Evolutionary conservation across 2,329 filamentous ascomycete species (phyloP).

Genomic region (Fusarium luffae): DNA sequence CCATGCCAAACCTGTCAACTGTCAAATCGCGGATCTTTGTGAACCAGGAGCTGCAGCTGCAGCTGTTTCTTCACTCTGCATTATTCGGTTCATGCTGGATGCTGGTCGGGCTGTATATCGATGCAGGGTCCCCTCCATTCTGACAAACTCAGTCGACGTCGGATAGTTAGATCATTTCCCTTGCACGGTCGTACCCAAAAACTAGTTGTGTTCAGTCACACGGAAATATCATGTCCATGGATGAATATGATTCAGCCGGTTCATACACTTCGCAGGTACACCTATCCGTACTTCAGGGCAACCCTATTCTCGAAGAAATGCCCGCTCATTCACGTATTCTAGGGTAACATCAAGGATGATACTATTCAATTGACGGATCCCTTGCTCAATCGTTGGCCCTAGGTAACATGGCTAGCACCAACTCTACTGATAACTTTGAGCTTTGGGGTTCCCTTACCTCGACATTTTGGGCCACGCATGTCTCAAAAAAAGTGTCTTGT

Average conservation of each 20-base stretch:
- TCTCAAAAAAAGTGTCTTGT: constrained; percentile 23
- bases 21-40: neutral
- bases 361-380: constrained; percentile 1
- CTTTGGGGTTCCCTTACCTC: constrained; percentile 19
- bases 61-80: constrained; percentile 8
- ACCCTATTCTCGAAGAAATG: neutral
- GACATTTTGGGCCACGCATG: constrained; percentile 19
- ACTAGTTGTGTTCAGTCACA: neutral
- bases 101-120: neutral
- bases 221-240: neutral
- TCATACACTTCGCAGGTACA: neutral
- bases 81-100: neutral
- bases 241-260: neutral
- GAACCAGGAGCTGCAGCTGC: neutral
- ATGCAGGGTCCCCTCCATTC: constrained; percentile 29
- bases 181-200: no score
- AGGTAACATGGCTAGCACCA: neutral
- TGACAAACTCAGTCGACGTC: neutral
- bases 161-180: neutral
- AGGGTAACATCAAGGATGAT: constrained; percentile 1
- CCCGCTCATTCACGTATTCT: neutral
- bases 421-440: constrained; percentile 4
- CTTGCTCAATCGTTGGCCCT: constrained; percentile 22
- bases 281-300: neutral
- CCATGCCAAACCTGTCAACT: constrained; percentile 1